Base-by-base conservation (phyloP, 2,329 filamentous ascomycete genomes). In the Monilinia vaccinii-corymbosi region DNA sequence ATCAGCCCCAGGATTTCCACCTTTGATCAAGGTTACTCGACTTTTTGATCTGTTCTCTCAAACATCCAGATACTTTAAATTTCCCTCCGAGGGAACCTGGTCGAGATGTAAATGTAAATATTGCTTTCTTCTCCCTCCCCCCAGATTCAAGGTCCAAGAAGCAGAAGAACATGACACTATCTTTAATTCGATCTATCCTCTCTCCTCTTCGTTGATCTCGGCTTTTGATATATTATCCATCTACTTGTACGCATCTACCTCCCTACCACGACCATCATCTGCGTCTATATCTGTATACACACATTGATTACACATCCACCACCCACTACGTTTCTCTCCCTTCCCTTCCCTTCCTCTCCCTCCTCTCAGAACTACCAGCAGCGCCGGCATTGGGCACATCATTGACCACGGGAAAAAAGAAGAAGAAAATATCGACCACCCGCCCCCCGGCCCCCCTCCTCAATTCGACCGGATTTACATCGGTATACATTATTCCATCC, bases 391-490 rank as follows among this genome's bases (percentile, higher is more conserved):
- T 28, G 25, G 6, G 6, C 6, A 28, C 25, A 28, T 28, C 3
- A 28, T 28, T 28, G 3, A 28, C 25, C 25, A 28, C 25, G 25
- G 36, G 23, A 45, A 45, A 36, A 34, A 16, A 36, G 14, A 14
- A 36, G 34, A 14, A 36, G 14, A 36, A 36, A 36, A 36, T 11
- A 11, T 13, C 34, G 1, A 36, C 50, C 34, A 51, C 49, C 36
- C 23, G 23, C 11, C 40, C 2, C 18, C 18, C 16, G 4, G 31
- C 28, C 36, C 23, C 16, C 28, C 25, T 21, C 52, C 18, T 13
- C 59, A 57, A 32, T 49, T 56, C 48, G 46, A 40, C 60, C 60
- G 60, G 53, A 40, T 32, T 60, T 58, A 38, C 36, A 40, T 44
- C 60, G 60, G 52, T 58, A 61, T 34, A 51, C 49, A 56, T 46